These are phyloP conservation scores for Immersiella caudata DNA, from an alignment of 495 filamentous ascomycete species.

Conservation along the genomic window DNA sequence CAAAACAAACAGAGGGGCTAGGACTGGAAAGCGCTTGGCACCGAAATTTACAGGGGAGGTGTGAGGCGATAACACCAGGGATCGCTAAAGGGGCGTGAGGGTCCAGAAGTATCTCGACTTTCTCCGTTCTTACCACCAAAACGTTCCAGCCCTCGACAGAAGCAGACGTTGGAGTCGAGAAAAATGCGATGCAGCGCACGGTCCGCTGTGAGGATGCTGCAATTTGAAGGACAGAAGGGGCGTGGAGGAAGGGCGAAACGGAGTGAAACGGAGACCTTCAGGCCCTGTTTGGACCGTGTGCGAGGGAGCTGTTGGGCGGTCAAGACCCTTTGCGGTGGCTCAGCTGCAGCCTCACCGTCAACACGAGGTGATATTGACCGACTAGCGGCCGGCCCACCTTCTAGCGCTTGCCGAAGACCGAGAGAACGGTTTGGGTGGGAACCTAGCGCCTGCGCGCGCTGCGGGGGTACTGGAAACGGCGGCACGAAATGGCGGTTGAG, in stretches of 20 bases:
- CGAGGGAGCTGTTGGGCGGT: not conserved
- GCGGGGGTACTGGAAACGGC: slow-evolving; percentile 6
- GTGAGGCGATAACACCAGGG: not conserved
- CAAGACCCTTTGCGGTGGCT: slow-evolving; percentile 1
- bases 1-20: not conserved
- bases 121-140: not conserved
- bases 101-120: not conserved
- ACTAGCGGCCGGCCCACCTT: slow-evolving; percentile 9
- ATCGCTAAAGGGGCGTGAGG: not conserved
- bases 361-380: slow-evolving; percentile 20
- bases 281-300: not conserved
- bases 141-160: not conserved
- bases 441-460: not conserved
- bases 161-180: slow-evolving; percentile 7
- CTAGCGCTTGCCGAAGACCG: slow-evolving; percentile 11
- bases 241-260: not conserved
- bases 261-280: not conserved
- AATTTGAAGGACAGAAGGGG: not conserved
- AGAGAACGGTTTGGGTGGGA: not conserved
- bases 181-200: slow-evolving; percentile 7
- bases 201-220: not conserved
- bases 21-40: not conserved
- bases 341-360: slow-evolving; percentile 18
- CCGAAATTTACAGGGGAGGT: not conserved
- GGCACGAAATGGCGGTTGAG: not conserved